Base-by-base conservation (phyloP, 1,284 basidiomycete species). In the Apiotrichum veenhuisii region DNA sequence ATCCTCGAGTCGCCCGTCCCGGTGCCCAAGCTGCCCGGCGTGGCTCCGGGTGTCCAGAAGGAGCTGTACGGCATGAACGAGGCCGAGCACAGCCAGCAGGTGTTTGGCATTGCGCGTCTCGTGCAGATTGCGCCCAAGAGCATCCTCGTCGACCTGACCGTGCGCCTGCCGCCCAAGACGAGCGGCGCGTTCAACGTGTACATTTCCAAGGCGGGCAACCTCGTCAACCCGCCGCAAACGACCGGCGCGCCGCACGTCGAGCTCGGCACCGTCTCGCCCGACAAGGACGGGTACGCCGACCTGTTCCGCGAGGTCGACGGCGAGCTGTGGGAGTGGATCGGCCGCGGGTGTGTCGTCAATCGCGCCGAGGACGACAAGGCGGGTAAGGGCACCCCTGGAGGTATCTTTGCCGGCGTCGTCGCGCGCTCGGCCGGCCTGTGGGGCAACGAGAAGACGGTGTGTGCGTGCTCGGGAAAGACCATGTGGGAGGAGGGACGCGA, bases 371-470 rank as follows among this genome's bases (percentile, higher is more conserved):
- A 27, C 5, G 43, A 23, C n/a, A 30, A 50, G 34, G 33, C 36
- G 14, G 50, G 43, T 17, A 34, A 37, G 33, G 37, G 36, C 14
- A 10, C 14, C 9, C 37, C 42, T 7, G 55, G 45, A 12, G 40
- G 48, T 15, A 69, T 79, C 26, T 72, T 77, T 50, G 77, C 77
- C 5, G 77, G 77, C 23, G 77, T 79, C 1, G 74, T 79, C 9
- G 77, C 77, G 11, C 64, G 77, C 20, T 72, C 68, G 50, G 67
- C 75, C 2, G 77, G 77, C 3, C 71, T 72, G 5, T 78, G 77
- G 77, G 75, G 76, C 3, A 78, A 78, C 61, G 76, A 77, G 36
- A 77, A 78, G 71, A 77, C 73, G 17, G 75, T 78, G 26, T 78
- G 77, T 54, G 75, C 76, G 0, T 78, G 77, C 64, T 72, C 69